Percentiles rank a stretch among this genome's conserved stretches.
Conservation (phyloP, 2,329 filamentous ascomycete species). For the Onygena corvina region DNA sequence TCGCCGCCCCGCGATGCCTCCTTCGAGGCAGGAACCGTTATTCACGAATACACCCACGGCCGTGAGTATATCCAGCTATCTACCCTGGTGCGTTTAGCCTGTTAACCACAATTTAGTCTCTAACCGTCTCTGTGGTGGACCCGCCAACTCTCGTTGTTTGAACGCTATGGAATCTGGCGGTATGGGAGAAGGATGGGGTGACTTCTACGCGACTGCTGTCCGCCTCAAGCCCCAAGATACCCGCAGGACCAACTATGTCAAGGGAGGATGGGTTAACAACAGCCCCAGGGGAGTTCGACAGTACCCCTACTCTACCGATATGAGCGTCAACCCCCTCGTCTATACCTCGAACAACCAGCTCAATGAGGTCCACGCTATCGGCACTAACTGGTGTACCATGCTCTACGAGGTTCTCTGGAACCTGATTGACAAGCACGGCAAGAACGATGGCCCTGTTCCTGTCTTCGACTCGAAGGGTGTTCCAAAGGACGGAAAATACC, state of each 20-base stretch:
- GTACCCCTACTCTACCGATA: slow-evolving; percentile 13
- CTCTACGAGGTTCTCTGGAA: slow-evolving; percentile 15
- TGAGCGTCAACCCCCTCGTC: slow-evolving; percentile 12
- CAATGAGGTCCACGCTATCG: slow-evolving; percentile 10
- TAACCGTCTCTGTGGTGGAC: slow-evolving; percentile 14
- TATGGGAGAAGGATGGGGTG: slow-evolving; percentile 15
- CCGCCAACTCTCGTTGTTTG: slow-evolving; percentile 12
- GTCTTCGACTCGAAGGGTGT: slow-evolving; percentile 9
- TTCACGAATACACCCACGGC: slow-evolving; percentile 14
- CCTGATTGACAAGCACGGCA: slow-evolving; percentile 15
- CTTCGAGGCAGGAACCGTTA: slow-evolving; percentile 14
- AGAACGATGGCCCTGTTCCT: slow-evolving; percentile 12
- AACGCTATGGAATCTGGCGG: slow-evolving; percentile 12
- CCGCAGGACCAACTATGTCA: slow-evolving; percentile 11
- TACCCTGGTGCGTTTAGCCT: not conserved
- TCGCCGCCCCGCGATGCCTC: slow-evolving; percentile 12
- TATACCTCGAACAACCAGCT: slow-evolving; percentile 10
- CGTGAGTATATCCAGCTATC: slow-evolving; percentile 8
- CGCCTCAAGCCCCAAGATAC: slow-evolving; percentile 11
- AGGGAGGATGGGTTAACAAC: slow-evolving; percentile 12
- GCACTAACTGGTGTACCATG: slow-evolving; percentile 12
- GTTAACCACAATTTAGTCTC: slow-evolving; percentile 10
- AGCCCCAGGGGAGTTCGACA: slow-evolving; percentile 10
- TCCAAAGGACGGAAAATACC: slow-evolving; percentile 14
- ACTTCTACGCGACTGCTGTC: slow-evolving; percentile 13